Evolutionary conservation across 495 filamentous ascomycete genomes (phyloP), one percentile per base, ranked within the genome.

Genomic region (Daldinia concentrica): DNA sequence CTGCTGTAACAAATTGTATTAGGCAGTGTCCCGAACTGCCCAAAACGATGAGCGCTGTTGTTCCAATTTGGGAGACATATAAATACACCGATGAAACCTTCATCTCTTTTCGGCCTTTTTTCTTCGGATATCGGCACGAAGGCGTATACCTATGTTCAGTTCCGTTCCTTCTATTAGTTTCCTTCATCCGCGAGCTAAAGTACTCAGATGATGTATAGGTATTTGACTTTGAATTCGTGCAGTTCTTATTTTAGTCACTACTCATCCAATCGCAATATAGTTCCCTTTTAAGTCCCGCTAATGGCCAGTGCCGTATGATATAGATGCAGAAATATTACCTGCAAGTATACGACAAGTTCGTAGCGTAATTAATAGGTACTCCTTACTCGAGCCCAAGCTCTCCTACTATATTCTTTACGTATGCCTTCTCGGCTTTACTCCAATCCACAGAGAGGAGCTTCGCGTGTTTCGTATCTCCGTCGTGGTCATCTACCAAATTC

Each of bases 371-470:
- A 14, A 26, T 50, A 7, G 4, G 8, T 58, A 37, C 22, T 27
- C 27, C 39, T 58, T 73, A 78, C 43, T 72, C 74, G 2, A 82
- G 67, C 41, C 72, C 76, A 24, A 85, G 70, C 59, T 71, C 76
- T 17, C 66, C 74, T 12, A 80, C 77, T 6, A 82, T 41, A 11
- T 48, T 54, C 69, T 70, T 78, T 5, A 83, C 51, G 14, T 66
- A 48, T 3, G 66, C 64, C 68, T 81, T 83, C n/a, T 78, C 79
- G 30, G 80, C 82, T 63, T 59, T 74, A 12, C 79, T 76, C 82
- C 83, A 84, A 59, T 84, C 81, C 7, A 82, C 75, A 12, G 78
- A 71, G 62, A 77, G 71, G 39, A 85, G 68, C 57, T 63, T 71
- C 30, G 41, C 30, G 17, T 32, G 55, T 22, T 55, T 67, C 55